Evolutionary conservation across 2,329 filamentous ascomycete species (phyloP).

Genomic region (Colletotrichum falcatum): DNA sequence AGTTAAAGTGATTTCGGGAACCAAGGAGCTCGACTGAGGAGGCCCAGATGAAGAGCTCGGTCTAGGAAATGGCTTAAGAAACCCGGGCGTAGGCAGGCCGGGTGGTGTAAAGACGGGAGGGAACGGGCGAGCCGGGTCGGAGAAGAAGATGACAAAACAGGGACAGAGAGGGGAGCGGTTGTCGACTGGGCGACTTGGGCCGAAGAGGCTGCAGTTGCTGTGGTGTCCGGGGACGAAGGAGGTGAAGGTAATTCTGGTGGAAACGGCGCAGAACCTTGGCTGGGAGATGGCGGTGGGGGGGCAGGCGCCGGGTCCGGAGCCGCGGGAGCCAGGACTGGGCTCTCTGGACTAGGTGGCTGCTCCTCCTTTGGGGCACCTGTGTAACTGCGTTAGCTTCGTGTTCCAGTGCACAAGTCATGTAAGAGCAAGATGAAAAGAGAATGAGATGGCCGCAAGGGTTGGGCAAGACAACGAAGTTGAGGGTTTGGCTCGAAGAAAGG

Average conservation of each 20-base stretch:
- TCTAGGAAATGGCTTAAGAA: slow-evolving; percentile 10
- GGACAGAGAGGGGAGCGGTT: slow-evolving; percentile 4
- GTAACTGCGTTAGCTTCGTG: slow-evolving; percentile 14
- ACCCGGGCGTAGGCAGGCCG: background rate
- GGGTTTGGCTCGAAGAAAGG: background rate
- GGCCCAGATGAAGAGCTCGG: slow-evolving; percentile 6
- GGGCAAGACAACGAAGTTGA: background rate
- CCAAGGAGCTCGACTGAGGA: slow-evolving; percentile 21
- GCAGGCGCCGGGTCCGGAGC: slow-evolving; percentile 17
- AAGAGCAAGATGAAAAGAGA: slow-evolving; percentile 26
- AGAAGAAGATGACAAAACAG: slow-evolving; percentile 7
- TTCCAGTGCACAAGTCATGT: background rate
- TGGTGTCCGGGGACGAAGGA: slow-evolving; percentile 6
- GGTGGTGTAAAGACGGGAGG: slow-evolving; percentile 5
- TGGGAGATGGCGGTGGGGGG: slow-evolving; percentile 5
- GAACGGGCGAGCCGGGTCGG: slow-evolving; percentile 12
- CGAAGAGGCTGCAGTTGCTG: slow-evolving; percentile 3
- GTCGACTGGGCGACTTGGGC: slow-evolving; percentile 6
- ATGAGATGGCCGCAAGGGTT: slow-evolving; percentile 11
- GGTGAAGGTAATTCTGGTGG: slow-evolving; percentile 3
- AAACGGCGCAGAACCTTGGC: background rate
- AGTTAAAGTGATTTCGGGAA: background rate
- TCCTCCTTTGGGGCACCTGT: slow-evolving; percentile 22
- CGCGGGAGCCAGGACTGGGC: slow-evolving; percentile 8
- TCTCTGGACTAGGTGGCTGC: slow-evolving; percentile 13